A percentile compares a stretch with the other conserved stretches of the same genome.
Evolutionary conservation across 805 yeast species (phyloP).

Genomic region (Metschnikowia colocasiae): DNA sequence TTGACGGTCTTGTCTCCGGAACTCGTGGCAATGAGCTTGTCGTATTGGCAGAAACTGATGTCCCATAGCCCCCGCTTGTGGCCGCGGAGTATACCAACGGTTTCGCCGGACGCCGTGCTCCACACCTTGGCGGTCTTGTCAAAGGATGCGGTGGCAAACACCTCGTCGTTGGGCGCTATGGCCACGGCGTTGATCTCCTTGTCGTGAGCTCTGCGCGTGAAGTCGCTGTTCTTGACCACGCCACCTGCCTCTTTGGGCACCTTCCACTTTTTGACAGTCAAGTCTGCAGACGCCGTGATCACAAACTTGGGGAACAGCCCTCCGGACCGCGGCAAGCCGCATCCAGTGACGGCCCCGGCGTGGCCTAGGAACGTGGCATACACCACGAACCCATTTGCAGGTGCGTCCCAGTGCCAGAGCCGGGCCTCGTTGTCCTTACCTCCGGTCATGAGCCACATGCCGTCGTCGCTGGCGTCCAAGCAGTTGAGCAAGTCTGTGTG

Average conservation of each 20-base stretch:
- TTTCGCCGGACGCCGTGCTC: slow-evolving; percentile 84
- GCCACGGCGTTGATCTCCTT: slow-evolving; percentile 91
- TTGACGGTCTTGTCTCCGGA: slow-evolving; percentile 90
- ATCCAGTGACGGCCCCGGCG: slow-evolving; percentile 79
- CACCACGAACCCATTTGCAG: slow-evolving; percentile 33
- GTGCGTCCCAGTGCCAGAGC: slow-evolving; percentile 68
- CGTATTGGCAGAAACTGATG: slow-evolving; percentile 74
- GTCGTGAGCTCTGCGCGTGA: slow-evolving; percentile 94
- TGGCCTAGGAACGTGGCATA: slow-evolving; percentile 80
- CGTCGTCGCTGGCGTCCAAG: slow-evolving; percentile 73
- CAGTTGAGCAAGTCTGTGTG: slow-evolving; percentile 84
- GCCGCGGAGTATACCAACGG: slow-evolving; percentile 77
- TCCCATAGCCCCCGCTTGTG: slow-evolving; percentile 97
- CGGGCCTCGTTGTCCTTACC: slow-evolving; percentile 85
- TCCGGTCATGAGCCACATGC: slow-evolving; percentile 87
- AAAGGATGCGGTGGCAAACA: slow-evolving; percentile 89
- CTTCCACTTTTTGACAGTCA: slow-evolving; percentile 83
- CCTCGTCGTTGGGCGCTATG: slow-evolving; percentile 83
- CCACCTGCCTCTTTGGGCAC: slow-evolving; percentile 47
- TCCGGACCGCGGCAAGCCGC: slow-evolving; percentile 59
- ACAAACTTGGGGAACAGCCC: slow-evolving; percentile 57
- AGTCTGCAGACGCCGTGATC: slow-evolving; percentile 80
- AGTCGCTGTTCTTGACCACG: slow-evolving; percentile 61
- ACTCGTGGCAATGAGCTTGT: slow-evolving; percentile 73
- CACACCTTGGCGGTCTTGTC: slow-evolving; percentile 90